Percentiles rank a stretch among this genome's conserved stretches.
Evolutionary conservation across 495 filamentous ascomycete genomes (phyloP).

Genomic region (Sordaria brevicollis): DNA sequence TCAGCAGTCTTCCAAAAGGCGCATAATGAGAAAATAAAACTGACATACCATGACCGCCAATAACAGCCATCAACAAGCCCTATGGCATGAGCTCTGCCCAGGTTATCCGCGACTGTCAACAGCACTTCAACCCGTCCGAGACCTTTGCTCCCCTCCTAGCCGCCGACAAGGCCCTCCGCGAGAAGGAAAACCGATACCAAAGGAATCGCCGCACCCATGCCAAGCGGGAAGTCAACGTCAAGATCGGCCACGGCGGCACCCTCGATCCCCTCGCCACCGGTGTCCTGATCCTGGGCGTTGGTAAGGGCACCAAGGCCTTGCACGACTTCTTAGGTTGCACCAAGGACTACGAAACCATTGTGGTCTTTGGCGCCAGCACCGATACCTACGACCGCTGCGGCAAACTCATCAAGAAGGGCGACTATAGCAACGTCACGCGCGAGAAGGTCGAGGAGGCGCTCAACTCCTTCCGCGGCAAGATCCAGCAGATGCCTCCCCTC

Average conservation of each 20-base stretch:
- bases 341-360: conserved; percentile 82
- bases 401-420: conserved; percentile 62
- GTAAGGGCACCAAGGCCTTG: conserved; percentile 77
- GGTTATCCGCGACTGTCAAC: conserved; percentile 74
- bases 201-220: conserved; percentile 39
- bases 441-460: conserved; percentile 69
- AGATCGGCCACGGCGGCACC: conserved; percentile 94
- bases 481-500: conserved; percentile 85
- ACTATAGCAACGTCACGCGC: conserved; percentile 69
- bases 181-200: conserved; percentile 43
- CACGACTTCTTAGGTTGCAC: conserved; percentile 71
- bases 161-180: conserved; percentile 41
- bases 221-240: conserved; percentile 57
- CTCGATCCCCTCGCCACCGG: conserved; percentile 91
- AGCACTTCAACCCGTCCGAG: conserved; percentile 67
- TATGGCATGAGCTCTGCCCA: conserved; percentile 73
- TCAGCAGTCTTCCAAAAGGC: neutral
- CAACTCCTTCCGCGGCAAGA: conserved; percentile 67
- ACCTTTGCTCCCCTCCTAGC: conserved; percentile 66
- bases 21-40: neutral
- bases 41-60: neutral
- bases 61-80: conserved; percentile 83
- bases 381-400: conserved; percentile 85
- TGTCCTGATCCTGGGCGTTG: conserved; percentile 79
- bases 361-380: conserved; percentile 85